phyloP scores from a whole-genome alignment of 768 basidiomycete species.

The Mrakia blollopis region DNA sequence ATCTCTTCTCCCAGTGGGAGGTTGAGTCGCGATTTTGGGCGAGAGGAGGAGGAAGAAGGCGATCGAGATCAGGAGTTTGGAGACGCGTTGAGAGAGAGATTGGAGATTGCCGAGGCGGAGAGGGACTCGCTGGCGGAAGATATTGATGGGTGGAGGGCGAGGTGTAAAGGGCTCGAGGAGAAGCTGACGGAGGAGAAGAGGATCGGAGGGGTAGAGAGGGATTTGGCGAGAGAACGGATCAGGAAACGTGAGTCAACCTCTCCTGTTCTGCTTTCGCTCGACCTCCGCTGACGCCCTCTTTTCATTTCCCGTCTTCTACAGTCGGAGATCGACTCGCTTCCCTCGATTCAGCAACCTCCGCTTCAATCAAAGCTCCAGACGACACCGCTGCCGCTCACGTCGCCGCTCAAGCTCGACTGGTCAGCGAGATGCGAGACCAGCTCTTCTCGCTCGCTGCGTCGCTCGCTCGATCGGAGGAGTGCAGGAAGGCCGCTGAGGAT shows the following conservation, averaged over 20 bases:
- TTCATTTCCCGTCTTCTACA: slow-evolving; percentile 13
- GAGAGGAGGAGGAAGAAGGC: background rate
- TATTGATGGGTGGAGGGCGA: slow-evolving; percentile 75
- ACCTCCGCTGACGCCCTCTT: background rate
- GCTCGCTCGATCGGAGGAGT: slow-evolving; percentile 36
- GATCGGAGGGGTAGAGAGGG: slow-evolving; percentile 69
- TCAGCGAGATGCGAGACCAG: slow-evolving; percentile 46
- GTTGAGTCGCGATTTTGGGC: background rate
- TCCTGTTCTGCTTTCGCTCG: background rate
- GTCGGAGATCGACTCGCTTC: slow-evolving; percentile 41
- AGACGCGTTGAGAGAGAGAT: slow-evolving; percentile 46
- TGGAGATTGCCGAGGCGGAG: slow-evolving; percentile 77
- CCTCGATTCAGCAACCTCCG: slow-evolving; percentile 33
- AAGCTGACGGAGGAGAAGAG: slow-evolving; percentile 61
- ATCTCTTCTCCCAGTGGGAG: background rate
- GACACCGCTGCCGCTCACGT: slow-evolving; percentile 33
- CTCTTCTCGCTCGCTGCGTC: slow-evolving; percentile 46
- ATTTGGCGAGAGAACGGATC: slow-evolving; percentile 67
- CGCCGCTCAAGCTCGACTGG: slow-evolving; percentile 40
- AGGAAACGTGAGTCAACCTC: slow-evolving; percentile 40
- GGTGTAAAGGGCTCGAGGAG: slow-evolving; percentile 71
- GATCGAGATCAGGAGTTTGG: background rate
- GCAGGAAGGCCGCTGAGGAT: slow-evolving; percentile 14
- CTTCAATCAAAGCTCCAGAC: slow-evolving; percentile 20
- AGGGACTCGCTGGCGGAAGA: slow-evolving; percentile 83